Evolutionary conservation across 1,284 basidiomycete genomes (phyloP), one percentile per base, ranked within the genome.

Genomic region (Tetrapyrgos nigripes): DNA sequence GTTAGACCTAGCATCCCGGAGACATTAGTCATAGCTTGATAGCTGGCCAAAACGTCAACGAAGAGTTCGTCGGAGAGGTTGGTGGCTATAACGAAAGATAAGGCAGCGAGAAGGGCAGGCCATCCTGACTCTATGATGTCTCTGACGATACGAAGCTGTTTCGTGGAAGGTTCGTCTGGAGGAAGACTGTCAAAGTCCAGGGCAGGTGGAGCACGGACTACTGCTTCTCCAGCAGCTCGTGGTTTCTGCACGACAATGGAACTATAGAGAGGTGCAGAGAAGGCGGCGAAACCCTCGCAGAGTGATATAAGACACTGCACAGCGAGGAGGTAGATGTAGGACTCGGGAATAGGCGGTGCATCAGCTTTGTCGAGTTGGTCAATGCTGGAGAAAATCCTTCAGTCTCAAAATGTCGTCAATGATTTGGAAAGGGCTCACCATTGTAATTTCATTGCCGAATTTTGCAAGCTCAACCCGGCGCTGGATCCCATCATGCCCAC

Each of bases 291-390:
- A 3, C 94, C 94, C 68, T 97, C 94, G 50, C 92, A 94, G 2
- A 99, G 79, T 0, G 93, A 91, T 21, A 92, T 85, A 6, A 98
- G 83, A 64, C 92, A 95, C 68, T 98, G 96, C 0, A 97, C 83
- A 1, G 91, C 92, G 1, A 99, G 85, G 1, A 98, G 87, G 70
- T 96, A 97, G 57, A 95, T 84, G 72, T 99, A 98, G 0, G 92
- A 85, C 61, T 98, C 95, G 0, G 96, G 96, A 50, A 97, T 93
- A 0, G 86, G 80, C 0, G 97, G 97, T 0, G 96, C 88, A 67
- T 99, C 97, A 0, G 94, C 89, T 74, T 99, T 97, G 77, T 98
- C 96, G 17, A 97, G 85, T 71, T 97, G 96, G 70, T 98, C 96
- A 66, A 98, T 97, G 69, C 95, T 96, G 17, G 31, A 13, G 31